Conservation (phyloP, 1,284 basidiomycete genomes). For the Pseudozyma sp. region DNA sequence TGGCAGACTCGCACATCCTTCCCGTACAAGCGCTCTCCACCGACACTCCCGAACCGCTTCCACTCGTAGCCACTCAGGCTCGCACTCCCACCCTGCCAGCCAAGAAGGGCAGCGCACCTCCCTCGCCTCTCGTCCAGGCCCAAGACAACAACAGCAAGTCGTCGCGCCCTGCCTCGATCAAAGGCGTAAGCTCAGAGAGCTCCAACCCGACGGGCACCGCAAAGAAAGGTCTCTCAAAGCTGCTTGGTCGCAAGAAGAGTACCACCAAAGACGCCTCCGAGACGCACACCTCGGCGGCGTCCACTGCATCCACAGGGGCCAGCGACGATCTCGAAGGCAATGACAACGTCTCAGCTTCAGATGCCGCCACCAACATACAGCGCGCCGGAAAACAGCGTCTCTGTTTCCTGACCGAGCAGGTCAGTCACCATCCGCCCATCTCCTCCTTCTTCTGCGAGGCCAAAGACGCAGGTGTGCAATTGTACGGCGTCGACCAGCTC, state of each 20-base stretch:
- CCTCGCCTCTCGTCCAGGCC: constrained; percentile 33
- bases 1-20: constrained; percentile 46
- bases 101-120: constrained; percentile 41
- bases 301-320: constrained; percentile 6
- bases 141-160: constrained; percentile 26
- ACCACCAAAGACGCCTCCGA: constrained; percentile 23
- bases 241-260: constrained; percentile 49
- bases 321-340: constrained; percentile 21
- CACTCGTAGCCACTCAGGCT: constrained; percentile 23
- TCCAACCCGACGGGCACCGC: constrained; percentile 14
- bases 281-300: constrained; percentile 10
- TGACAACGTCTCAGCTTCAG: constrained; percentile 36
- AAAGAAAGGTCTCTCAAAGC: constrained; percentile 51
- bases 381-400: constrained; percentile 40
- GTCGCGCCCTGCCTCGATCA: constrained; percentile 41
- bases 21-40: constrained; percentile 42
- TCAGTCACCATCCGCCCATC: constrained; percentile 95
- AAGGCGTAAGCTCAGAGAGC: constrained; percentile 28
- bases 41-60: constrained; percentile 38
- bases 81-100: constrained; percentile 29
- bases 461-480: constrained; percentile 58
- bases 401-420: constrained; percentile 69
- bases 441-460: constrained; percentile 76
- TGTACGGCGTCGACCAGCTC: constrained; percentile 83
- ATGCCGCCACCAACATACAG: constrained; percentile 27